Conservation (phyloP, 2,329 filamentous ascomycete genomes). For the Peltaster fructicola region DNA sequence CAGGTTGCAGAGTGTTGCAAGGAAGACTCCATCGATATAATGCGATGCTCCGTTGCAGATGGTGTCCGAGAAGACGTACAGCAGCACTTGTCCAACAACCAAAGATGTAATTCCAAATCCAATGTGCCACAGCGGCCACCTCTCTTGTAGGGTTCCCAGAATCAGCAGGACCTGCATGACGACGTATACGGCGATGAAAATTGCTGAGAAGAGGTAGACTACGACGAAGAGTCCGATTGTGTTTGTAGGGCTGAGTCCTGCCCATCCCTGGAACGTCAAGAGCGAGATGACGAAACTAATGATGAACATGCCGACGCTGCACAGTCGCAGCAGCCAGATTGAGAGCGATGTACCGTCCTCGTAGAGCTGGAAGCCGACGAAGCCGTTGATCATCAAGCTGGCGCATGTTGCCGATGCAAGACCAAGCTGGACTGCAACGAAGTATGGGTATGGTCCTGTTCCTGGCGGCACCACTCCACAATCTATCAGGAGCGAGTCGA, state of each 20-base stretch:
- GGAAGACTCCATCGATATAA: slow-evolving; percentile 87
- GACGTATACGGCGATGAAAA: slow-evolving; percentile 72
- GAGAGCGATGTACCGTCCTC: slow-evolving; percentile 90
- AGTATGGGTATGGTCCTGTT: slow-evolving; percentile 70
- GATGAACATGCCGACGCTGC: slow-evolving; percentile 64
- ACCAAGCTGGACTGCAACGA: slow-evolving; percentile 73
- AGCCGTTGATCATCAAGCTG: slow-evolving; percentile 86
- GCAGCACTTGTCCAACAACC: slow-evolving; percentile 73
- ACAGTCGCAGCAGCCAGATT: slow-evolving; percentile 75
- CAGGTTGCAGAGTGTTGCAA: slow-evolving; percentile 84
- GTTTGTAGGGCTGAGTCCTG: slow-evolving; percentile 65
- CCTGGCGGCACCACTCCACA: slow-evolving; percentile 80
- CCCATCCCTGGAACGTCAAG: slow-evolving; percentile 85
- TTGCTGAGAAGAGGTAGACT: slow-evolving; percentile 75
- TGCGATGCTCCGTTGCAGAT: slow-evolving; percentile 77
- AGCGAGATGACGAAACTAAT: slow-evolving; percentile 77
- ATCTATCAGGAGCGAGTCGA: slow-evolving; percentile 77
- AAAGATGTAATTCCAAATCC: slow-evolving; percentile 83
- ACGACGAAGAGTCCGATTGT: slow-evolving; percentile 83
- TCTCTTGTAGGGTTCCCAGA: slow-evolving; percentile 74
- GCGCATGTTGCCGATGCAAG: slow-evolving; percentile 72
- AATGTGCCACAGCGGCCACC: slow-evolving; percentile 90
- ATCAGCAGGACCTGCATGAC: slow-evolving; percentile 80
- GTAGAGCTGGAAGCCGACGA: slow-evolving; percentile 95
- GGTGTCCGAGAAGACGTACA: slow-evolving; percentile 73